Evolutionary conservation across 768 basidiomycete species (phyloP).

Genomic region (Exidia glandulosa): DNA sequence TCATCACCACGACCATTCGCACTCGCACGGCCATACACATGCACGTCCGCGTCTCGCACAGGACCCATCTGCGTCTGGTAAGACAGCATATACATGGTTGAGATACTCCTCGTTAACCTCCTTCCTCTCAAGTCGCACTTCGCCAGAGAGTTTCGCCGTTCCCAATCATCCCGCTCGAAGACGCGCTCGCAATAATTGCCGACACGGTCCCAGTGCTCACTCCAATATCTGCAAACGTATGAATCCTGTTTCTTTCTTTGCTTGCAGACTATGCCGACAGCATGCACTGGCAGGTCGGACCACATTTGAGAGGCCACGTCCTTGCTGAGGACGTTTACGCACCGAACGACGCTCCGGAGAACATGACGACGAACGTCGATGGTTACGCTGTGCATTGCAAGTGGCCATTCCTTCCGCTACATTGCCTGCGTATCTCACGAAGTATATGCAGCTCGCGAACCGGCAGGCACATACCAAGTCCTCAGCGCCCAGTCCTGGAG

Average conservation of each 20-base stretch:
- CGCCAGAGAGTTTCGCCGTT: constrained; percentile 73
- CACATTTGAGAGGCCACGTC: constrained; percentile 50
- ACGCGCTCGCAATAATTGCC: constrained; percentile 50
- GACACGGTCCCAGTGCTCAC: constrained; percentile 34
- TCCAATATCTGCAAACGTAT: constrained; percentile 31
- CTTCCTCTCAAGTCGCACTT: constrained; percentile 38
- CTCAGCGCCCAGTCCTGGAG: constrained; percentile 40
- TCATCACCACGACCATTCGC: constrained; percentile 20
- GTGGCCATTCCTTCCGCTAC: constrained; percentile 6
- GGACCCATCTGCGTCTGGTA: constrained; percentile 60
- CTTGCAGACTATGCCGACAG: not conserved
- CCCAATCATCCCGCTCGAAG: constrained; percentile 52
- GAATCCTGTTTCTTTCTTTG: constrained; percentile 9
- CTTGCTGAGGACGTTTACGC: constrained; percentile 69
- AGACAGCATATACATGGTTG: constrained; percentile 10
- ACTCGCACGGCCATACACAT: constrained; percentile 14
- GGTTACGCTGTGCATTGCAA: constrained; percentile 74
- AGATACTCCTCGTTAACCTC: not conserved
- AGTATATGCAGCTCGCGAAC: constrained; percentile 44
- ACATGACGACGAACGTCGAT: constrained; percentile 72
- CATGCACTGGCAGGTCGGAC: constrained; percentile 37
- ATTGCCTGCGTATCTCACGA: too few relatives aligned
- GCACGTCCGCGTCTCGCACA: constrained; percentile 55
- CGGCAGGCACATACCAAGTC: constrained; percentile 56
- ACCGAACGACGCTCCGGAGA: constrained; percentile 48